Base-by-base conservation (phyloP, 2,329 filamentous ascomycete genomes). In the Seiridium cupressi region DNA sequence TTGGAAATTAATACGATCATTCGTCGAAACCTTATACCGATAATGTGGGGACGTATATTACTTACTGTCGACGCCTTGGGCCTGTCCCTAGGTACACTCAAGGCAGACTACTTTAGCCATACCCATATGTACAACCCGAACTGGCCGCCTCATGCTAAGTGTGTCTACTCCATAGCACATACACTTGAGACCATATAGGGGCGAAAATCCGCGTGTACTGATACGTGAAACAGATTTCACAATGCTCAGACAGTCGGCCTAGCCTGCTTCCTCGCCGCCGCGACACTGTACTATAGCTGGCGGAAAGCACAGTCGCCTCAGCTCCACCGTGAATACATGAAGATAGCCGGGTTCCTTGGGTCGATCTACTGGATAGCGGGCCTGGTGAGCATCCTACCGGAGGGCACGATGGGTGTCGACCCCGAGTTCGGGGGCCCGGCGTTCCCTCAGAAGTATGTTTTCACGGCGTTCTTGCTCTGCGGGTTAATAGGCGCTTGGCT, bases 101-200 rank as follows among this genome's bases (percentile, higher is more conserved):
- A 76, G 1, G 75, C 75, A 8, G 77, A 79, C 62, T 49, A 58
- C 35, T 76, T 71, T 64, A 72, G 73, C 63, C 65, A 73, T 59
- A 77, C 76, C 6, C 77, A 79, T 62, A 75, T 78, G 56, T 74
- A 72, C 64, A 80, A 79, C 61, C 74, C 77, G 5, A 71, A 73
- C 46, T 79, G 77, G 77, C 72, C 76, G n/a, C 77, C 77, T 2
- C 77, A 79, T 60, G 77, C 77, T 5, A 79, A 78, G 77, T 79
- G 59, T 60, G 72, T 67, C 38, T 13, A 13, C 18, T 26, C 18
- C 18, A 26, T 26, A 26, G 18, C 18, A 26, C 18, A 26, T 26
- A 26, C 18, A 26, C 18, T 26, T 26, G 18, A 26, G 18, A 26
- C 18, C 18, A 26, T 26, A 26, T 26, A 26, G 18, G 18, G 18